Evolutionary conservation across 139 green algal genomes (phyloP), one percentile per base, ranked within the genome.

Genomic region (Closterium sp.): DNA sequence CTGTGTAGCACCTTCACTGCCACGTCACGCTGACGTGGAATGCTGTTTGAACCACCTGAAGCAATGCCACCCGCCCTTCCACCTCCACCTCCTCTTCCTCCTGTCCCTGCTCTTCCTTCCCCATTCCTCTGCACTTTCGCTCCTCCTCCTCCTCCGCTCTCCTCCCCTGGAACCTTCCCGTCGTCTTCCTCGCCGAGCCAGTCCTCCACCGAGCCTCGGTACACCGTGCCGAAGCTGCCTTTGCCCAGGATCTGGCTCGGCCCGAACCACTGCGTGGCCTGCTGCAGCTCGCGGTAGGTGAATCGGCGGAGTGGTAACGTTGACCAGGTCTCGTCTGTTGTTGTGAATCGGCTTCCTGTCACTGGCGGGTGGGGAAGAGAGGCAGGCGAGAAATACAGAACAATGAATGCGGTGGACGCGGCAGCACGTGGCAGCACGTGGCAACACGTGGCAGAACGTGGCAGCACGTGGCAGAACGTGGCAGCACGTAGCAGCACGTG

Each of bases 171-270:
- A 79, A 22, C 62, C 62, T 24, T 24, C 62, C 62, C 10, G 17
- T 79, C 62, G 27, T 79, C 62, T 79, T 79, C 62, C 19, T 79
- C 19, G 19, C 62, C 62, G 62, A 90, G 88, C 88, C 88, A 90
- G 27, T 90, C 88, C 62, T 90, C 88, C 70, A 91, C 28, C 11
- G 79, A 31, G 22, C 89, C 89, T 38, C 73, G 73, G 89, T 91
- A 91, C 30, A 91, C 89, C 31, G 31, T 84, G 73, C 89, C 89
- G 38, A 91, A 91, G 38, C 89, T 91, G 38, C 89, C 89, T 2
- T 24, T 17, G 13, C 89, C 89, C 27, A 91, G 38, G 84, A 91
- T 45, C 24, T 42, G 84, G 29, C 21, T 87, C 31, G 31, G 29
- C 31, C 84, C 84, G 38, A 91, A 91, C 24, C 27, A 87, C 22